These are phyloP conservation scores for Tolypocladium nubicola DNA, from an alignment of 2,329 filamentous ascomycete species.

Conservation along the genomic window DNA sequence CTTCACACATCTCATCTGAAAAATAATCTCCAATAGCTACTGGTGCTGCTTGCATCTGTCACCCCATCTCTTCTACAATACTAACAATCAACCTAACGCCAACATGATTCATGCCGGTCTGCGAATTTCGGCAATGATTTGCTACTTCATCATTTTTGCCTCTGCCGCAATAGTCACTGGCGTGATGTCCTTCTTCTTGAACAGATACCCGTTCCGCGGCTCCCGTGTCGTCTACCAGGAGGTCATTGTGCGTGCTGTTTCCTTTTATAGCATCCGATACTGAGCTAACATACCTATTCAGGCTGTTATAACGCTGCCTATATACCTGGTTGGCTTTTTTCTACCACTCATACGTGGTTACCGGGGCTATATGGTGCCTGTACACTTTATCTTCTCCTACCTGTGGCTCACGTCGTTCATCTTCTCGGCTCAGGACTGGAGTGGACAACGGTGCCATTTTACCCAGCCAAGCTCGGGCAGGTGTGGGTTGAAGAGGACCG, in stretches of 20 bases:
- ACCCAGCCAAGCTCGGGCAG: conserved; percentile 1
- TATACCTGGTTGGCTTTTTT: conserved; percentile 9
- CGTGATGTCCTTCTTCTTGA: conserved; percentile 12
- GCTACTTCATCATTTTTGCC: conserved; percentile 11
- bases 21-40: too few species aligned
- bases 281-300: conserved; percentile 1
- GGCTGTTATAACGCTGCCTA: conserved; percentile 11
- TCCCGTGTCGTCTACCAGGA: conserved; percentile 12
- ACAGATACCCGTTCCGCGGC: conserved; percentile 4
- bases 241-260: conserved; percentile 6
- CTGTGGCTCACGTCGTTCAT: conserved; percentile 16
- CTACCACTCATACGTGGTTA: conserved; percentile 9
- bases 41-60: too few species aligned
- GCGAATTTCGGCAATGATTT: conserved; percentile 6
- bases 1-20: too few species aligned
- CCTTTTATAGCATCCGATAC: too few species aligned
- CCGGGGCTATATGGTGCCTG: conserved; percentile 9
- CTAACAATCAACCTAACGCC: neutral
- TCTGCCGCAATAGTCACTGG: conserved; percentile 13
- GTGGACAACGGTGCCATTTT: conserved; percentile 4
- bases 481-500: conserved; percentile 11
- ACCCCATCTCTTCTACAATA: too few species aligned
- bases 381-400: conserved; percentile 13
- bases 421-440: conserved; percentile 13
- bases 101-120: conserved; percentile 1